phyloP scores from a whole-genome alignment of 768 basidiomycete genomes.

The Clathrus columnatus region DNA sequence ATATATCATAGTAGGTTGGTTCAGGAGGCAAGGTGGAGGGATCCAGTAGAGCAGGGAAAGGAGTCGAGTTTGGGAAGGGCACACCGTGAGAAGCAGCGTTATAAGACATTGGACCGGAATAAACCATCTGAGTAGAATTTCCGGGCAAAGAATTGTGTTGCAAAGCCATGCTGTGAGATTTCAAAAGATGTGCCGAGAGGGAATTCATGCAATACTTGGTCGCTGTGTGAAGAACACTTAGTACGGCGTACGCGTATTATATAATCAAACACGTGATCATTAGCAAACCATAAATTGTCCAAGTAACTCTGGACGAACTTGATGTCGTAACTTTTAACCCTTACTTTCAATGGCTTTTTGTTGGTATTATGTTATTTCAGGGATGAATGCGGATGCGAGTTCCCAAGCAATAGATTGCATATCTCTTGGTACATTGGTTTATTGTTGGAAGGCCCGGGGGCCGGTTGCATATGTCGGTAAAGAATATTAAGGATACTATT shows the following conservation, averaged over 20 bases:
- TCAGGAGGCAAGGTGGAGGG: conserved; percentile 1
- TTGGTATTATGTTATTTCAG: too few relatives aligned
- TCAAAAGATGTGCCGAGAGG: conserved; percentile 3
- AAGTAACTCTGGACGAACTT: too few relatives aligned
- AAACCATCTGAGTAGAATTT: conserved; percentile 26
- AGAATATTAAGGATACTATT: too few relatives aligned
- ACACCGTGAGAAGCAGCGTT: conserved; percentile 49
- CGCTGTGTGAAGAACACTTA: too few relatives aligned
- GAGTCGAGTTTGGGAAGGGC: conserved; percentile 7
- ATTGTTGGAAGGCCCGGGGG: neutral
- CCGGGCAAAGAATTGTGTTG: neutral
- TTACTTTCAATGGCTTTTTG: neutral
- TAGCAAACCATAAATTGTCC: neutral
- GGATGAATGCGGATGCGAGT: too few relatives aligned
- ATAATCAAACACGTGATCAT: neutral
- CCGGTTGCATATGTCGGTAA: too few relatives aligned
- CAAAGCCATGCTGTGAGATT: neutral
- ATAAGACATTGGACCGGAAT: conserved; percentile 53
- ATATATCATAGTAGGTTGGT: conserved; percentile 32
- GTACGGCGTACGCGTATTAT: neutral
- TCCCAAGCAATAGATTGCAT: neutral
- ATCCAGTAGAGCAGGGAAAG: conserved; percentile 2
- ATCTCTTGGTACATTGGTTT: neutral
- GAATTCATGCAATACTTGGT: neutral
- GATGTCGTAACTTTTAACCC: neutral